A percentile compares a stretch with the other conserved stretches of the same genome.
Conservation (phyloP, 306 rosid genomes). For the Sphenostylis stenocarpa region DNA sequence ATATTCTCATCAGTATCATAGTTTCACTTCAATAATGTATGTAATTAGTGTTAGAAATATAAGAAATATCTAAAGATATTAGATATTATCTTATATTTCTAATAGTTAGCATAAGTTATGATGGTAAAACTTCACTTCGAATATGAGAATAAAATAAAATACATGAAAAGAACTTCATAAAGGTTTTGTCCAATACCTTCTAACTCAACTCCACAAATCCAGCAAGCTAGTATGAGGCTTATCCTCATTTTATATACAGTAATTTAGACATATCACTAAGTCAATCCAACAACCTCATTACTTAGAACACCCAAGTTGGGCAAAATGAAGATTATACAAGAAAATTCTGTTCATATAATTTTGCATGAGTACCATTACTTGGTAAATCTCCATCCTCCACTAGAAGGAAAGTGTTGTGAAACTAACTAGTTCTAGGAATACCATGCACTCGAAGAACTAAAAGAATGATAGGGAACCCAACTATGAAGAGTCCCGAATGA, state of each 20-base stretch:
- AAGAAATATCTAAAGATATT: no score
- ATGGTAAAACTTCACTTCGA: background rate
- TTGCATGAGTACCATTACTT: background rate
- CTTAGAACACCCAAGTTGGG: background rate
- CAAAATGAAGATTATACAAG: background rate
- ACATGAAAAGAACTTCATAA: background rate
- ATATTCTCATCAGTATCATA: background rate
- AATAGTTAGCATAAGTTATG: background rate
- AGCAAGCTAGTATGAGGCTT: no score
- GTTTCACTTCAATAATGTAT: background rate
- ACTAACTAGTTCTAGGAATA: no score
- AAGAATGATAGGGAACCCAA: no score
- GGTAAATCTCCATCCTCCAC: background rate
- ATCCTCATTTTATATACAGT: no score
- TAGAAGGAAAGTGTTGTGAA: background rate
- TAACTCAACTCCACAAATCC: no score
- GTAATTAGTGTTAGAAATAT: background rate
- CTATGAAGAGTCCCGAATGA: no score
- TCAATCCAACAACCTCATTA: no score
- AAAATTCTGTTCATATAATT: background rate
- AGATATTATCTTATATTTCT: no score
- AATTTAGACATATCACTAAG: no score
- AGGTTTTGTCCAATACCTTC: background rate
- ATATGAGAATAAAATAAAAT: background rate
- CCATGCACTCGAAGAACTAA: no score